Evolutionary conservation across 805 yeast species (phyloP), one percentile per base, ranked within the genome.

Genomic region (Candida boidinii): DNA sequence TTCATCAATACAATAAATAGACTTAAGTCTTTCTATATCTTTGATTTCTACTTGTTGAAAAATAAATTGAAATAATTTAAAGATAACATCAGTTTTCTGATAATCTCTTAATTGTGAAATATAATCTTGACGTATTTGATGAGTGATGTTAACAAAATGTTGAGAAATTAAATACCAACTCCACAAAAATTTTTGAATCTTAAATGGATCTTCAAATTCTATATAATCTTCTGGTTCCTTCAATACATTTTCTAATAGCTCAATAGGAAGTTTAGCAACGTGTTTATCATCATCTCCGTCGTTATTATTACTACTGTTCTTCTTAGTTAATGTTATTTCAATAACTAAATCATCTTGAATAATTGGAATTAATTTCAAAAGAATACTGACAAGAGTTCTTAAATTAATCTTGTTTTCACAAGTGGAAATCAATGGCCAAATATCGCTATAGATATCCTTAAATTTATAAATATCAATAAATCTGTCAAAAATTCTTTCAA

Each of bases 141-240:
- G 75, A 1, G 92, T 73, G 5, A 81, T 68, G 37, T 76, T 73
- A 32, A 68, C 65, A 49, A 86, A 81, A 51, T 76, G 76, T 19
- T 58, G 60, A 40, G 82, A 64, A 0, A 82, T 53, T 34, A 84
- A 58, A 39, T 57, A 59, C 94, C 94, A 87, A 35, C 74, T 59
- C 78, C 83, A 79, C 22, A 80, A 43, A 47, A 70, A 80, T 15
- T 52, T 59, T 19, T 66, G 47, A 28, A 64, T 49, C 4, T 48
- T 50, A 19, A 43, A 37, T 16, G 56, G 60, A 17, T 61, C 60
- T 26, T 66, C 68, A 34, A 45, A 43, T 17, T 58, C 72, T 18
- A 65, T 39, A 35, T 62, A 63, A 17, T 63, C 68, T 23, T 51
- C 13, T 4, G 58, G 50, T 19, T 56, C 46, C 2, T 51, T 43